phyloP scores from a whole-genome alignment of 306 rosid species.

The Urtica urens region DNA sequence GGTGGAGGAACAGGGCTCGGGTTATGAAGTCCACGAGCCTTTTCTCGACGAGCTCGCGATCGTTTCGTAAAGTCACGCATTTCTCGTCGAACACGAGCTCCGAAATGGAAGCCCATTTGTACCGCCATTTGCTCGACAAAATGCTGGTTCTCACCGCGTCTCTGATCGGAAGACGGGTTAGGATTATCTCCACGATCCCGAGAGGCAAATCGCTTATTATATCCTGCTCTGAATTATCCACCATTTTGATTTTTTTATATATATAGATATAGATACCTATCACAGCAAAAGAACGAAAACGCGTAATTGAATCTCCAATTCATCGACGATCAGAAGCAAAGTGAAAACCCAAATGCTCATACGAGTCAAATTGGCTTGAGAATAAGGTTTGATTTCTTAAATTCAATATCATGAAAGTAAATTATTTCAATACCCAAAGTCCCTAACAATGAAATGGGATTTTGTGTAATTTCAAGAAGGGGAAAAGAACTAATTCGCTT shows the following conservation, averaged over 20 bases:
- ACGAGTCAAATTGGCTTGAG: too few species aligned
- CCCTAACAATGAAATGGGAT: too few species aligned
- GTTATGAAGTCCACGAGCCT: slow-evolving; percentile 46
- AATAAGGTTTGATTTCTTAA: too few species aligned
- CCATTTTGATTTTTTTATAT: slow-evolving; percentile 42
- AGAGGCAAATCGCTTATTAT: slow-evolving; percentile 74
- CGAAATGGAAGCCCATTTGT: slow-evolving; percentile 58
- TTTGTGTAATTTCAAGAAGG: too few species aligned
- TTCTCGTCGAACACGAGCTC: slow-evolving; percentile 65
- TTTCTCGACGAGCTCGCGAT: slow-evolving; percentile 22
- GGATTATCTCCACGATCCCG: slow-evolving; percentile 67
- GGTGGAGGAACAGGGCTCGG: slow-evolving; percentile 65
- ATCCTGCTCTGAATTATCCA: slow-evolving; percentile 40
- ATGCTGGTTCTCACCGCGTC: slow-evolving; percentile 74
- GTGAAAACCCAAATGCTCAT: too few species aligned
- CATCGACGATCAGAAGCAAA: too few species aligned
- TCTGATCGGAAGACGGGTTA: slow-evolving; percentile 48
- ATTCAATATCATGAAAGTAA: too few species aligned
- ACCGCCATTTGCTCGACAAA: slow-evolving; percentile 79
- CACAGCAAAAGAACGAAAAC: too few species aligned
- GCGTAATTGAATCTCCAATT: too few species aligned
- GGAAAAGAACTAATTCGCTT: too few species aligned
- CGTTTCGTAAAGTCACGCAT: slow-evolving; percentile 28
- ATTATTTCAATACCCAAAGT: too few species aligned
- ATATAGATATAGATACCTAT: too few species aligned